Base-by-base conservation (phyloP, 176 grass and related monocot genomes). In the Microstegium vimineum region DNA sequence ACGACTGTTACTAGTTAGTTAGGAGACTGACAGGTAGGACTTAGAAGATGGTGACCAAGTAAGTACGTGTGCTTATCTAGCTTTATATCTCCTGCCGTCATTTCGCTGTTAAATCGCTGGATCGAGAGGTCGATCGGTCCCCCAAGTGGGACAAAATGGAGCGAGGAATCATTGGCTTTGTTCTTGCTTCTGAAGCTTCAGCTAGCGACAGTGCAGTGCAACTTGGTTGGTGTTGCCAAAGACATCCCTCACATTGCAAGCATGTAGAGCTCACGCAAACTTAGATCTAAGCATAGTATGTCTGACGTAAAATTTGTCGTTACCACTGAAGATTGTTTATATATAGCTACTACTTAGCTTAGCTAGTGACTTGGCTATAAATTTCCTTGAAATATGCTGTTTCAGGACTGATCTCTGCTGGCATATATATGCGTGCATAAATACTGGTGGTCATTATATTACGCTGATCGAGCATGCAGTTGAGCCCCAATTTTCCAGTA, bases 141-240 rank as follows among this genome's bases (percentile, higher is more conserved):
- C 5, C 4, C 2, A 12, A 56, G 56, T 54, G 72, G 30, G 52
- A 59, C 74, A 62, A 78, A 64, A 2, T 31, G 67, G 67, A 52
- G 32, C 26, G 31, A 69, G 18, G 6, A 71, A 71, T 32, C 66
- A 4, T 56, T 15, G n/a, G n/a, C 10, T 3, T 16, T 47, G 46
- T 49, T 52, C 28, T 80, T 54, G 46, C 78, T 41, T 30, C n/a
- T 57, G 33, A 81, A 69, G 78, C 33, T 40, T 57, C 1, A 42
- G n/a, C n/a, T n/a, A n/a, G 66, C 16, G 31, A 3, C 14, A 22
- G 34, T 45, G 79, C 12, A n/a, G 34, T 62, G 79, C 35, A 40
- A 82, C 67, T 43, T 82, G n/a, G n/a, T n/a, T n/a, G 57, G 28
- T 78, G 32, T 63, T 42, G 34, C n/a, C 22, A 61, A 52, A 69